phyloP scores from a whole-genome alignment of 495 filamentous ascomycete genomes.

The Hypoxylon fuscum region DNA sequence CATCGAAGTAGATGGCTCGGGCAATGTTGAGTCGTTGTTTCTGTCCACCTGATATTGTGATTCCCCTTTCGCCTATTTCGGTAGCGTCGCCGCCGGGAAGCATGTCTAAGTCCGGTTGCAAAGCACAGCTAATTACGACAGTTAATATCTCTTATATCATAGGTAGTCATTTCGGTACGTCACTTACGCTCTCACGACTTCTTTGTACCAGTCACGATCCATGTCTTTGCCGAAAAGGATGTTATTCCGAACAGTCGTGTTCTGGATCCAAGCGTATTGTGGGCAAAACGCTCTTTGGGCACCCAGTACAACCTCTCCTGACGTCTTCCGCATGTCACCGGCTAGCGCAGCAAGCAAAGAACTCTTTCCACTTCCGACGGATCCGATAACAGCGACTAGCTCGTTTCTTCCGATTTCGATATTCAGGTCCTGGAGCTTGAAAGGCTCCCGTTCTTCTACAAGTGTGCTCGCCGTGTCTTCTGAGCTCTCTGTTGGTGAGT shows the following conservation, averaged over 20 bases:
- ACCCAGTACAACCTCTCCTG: slow-evolving; percentile 76
- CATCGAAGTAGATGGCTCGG: slow-evolving; percentile 84
- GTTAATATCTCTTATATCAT: slow-evolving; percentile 18
- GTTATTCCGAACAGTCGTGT: slow-evolving; percentile 84
- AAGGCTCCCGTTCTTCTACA: slow-evolving; percentile 72
- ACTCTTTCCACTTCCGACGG: slow-evolving; percentile 91
- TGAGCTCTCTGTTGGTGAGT: slow-evolving; percentile 38
- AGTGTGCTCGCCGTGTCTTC: slow-evolving; percentile 64
- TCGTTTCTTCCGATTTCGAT: slow-evolving; percentile 82
- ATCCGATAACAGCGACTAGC: slow-evolving; percentile 88
- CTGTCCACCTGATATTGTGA: slow-evolving; percentile 84
- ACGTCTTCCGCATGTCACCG: slow-evolving; percentile 89
- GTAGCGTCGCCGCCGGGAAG: slow-evolving; percentile 76
- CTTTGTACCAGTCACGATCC: slow-evolving; percentile 70
- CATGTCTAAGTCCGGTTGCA: slow-evolving; percentile 78
- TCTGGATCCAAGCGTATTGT: slow-evolving; percentile 98
- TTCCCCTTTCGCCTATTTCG: slow-evolving; percentile 81
- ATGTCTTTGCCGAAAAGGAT: slow-evolving; percentile 89
- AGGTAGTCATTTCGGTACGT: background rate
- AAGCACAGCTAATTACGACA: slow-evolving; percentile 65
- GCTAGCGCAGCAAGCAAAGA: slow-evolving; percentile 90
- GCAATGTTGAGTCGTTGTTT: slow-evolving; percentile 87
- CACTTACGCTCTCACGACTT: slow-evolving; percentile 61
- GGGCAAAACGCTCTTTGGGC: slow-evolving; percentile 88
- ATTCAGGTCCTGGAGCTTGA: slow-evolving; percentile 78